Conservation (phyloP, 2,329 filamentous ascomycete genomes). For the Rhinocladiella similis region DNA sequence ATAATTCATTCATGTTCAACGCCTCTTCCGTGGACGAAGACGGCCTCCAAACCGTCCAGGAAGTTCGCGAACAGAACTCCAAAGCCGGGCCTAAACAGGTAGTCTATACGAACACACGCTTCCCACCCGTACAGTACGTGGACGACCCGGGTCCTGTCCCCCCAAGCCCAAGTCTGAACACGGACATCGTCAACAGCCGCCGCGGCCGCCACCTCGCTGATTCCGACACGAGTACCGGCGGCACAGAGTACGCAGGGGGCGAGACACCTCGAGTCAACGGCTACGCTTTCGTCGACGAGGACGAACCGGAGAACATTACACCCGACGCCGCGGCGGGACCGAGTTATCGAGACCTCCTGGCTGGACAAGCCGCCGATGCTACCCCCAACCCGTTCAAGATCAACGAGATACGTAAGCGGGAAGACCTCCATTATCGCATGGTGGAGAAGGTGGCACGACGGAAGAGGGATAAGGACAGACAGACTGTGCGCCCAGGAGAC, state of each 20-base stretch:
- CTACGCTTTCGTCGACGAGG: conserved; percentile 91
- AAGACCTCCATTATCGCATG: conserved; percentile 81
- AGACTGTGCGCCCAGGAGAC: conserved; percentile 9
- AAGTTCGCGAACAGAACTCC: conserved; percentile 69
- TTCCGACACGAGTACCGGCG: conserved; percentile 47
- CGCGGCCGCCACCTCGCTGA: conserved; percentile 67
- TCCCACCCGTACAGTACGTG: conserved; percentile 51
- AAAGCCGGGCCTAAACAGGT: conserved; percentile 75
- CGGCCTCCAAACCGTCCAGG: conserved; percentile 59
- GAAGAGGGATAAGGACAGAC: conserved; percentile 25
- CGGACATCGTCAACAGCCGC: conserved; percentile 59
- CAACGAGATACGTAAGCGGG: conserved; percentile 70
- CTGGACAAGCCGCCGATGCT: conserved; percentile 42
- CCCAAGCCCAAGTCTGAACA: conserved; percentile 76
- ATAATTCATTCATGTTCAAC: conserved; percentile 84
- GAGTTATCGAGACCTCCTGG: conserved; percentile 33
- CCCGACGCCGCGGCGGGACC: conserved; percentile 55
- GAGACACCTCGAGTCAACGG: conserved; percentile 92
- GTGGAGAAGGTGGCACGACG: conserved; percentile 61
- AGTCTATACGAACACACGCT: conserved; percentile 78
- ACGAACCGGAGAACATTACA: conserved; percentile 43
- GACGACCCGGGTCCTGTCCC: conserved; percentile 51
- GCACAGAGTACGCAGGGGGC: conserved; percentile 57
- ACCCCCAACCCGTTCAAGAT: conserved; percentile 79
- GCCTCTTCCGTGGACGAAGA: conserved; percentile 52